Evolutionary conservation across 140 eudicot genomes (phyloP), one percentile per base, ranked within the genome.

Genomic region (Ambrosia hybrid): DNA sequence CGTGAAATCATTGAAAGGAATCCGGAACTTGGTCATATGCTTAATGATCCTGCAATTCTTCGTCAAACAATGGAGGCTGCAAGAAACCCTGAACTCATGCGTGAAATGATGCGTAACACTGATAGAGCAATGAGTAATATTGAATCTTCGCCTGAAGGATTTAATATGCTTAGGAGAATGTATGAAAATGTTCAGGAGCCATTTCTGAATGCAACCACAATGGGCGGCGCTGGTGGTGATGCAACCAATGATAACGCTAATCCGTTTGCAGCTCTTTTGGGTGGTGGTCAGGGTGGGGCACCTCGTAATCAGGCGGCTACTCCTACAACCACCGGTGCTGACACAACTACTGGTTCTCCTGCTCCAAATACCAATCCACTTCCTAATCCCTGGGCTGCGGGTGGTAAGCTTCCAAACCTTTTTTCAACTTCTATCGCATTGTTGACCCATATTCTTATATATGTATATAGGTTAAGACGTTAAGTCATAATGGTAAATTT

Each of bases 91-190:
- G 98, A 93, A 75, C 82, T 93, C 70, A 93, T 93, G 97, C 91
- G 97, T 59, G 98, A 93, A 79, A 93, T 93, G 98, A 93, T 90
- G 97, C 89, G 97, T 21, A 93, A 93, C 80, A 90, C 97, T 21
- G 98, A 93, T 73, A 84, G 98, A 87, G 97, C 96, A 68, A 90
- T 88, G 97, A 84, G 91, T 74, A 88, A 90, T 15, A 88, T 86
- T 38, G 97, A 93, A 83, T 81, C 98, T 46, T 89, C 92, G 65
- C 97, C 98, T 67, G 98, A 93, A 82, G 98, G 98, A 48, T 93
- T 93, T 73, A 93, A 90, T 87, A 90, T 86, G 96, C 98, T 93
- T 9, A 93, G 97, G 75, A 85, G 96, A 52, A 93, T 87, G 97
- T 90, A 93, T 81, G 98, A 93, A 80, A 93, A 90, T 79, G 96